Percentiles rank a stretch among this genome's conserved stretches.
Conservation (phyloP, 257 asterid species). For the Plantago elongata region DNA sequence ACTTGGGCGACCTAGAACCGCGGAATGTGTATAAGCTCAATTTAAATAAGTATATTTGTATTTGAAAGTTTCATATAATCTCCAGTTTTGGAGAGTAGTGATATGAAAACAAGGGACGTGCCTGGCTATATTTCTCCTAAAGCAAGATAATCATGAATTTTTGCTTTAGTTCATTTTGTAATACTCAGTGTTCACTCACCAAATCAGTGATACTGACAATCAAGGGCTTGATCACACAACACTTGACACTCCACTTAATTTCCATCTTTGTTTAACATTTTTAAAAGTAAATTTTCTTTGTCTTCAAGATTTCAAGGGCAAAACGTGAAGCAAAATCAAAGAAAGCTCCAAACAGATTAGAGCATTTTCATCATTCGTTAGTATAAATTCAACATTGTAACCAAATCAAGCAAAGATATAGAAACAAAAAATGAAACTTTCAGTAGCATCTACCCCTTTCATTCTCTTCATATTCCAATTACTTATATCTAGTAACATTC, state of each 20-base stretch:
- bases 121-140: slow-evolving; percentile 15
- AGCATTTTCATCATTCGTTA: background rate
- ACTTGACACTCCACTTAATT: background rate
- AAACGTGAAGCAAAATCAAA: slow-evolving; percentile 65
- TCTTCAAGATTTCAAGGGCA: slow-evolving; percentile 28
- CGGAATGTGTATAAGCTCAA: too few relatives aligned
- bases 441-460: slow-evolving; percentile 10
- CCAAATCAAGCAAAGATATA: background rate
- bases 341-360: slow-evolving; percentile 18
- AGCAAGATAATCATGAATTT: slow-evolving; percentile 17
- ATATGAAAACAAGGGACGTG: background rate
- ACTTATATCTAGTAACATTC: slow-evolving; percentile 31
- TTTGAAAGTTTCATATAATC: too few relatives aligned
- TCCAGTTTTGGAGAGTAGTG: too few relatives aligned
- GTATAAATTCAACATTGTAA: slow-evolving; percentile 11
- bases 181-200: slow-evolving; percentile 19
- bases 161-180: slow-evolving; percentile 7
- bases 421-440: slow-evolving; percentile 30
- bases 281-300: slow-evolving; percentile 30
- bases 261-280: background rate
- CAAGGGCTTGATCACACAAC: slow-evolving; percentile 4
- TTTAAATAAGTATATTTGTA: too few relatives aligned
- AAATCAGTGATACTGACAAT: slow-evolving; percentile 1
- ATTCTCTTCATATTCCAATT: slow-evolving; percentile 26
- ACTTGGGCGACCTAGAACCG: too few relatives aligned